Conservation (phyloP, 2,329 filamentous ascomycete species). For the Pestalotiopsis sp. region DNA sequence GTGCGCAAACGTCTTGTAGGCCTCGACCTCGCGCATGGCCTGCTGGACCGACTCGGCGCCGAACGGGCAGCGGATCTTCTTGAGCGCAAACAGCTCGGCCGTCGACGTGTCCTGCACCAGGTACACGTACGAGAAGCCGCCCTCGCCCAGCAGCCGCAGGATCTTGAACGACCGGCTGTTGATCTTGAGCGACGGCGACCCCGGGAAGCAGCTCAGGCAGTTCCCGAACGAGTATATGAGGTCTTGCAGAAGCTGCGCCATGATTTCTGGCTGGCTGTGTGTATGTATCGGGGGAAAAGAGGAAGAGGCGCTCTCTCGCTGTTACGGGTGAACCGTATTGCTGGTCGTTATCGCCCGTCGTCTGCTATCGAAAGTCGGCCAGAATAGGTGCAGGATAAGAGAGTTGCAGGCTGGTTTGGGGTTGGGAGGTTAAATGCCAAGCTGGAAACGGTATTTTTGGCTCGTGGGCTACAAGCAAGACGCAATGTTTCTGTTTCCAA, state of each 20-base stretch:
- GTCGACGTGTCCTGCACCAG: conserved; percentile 89
- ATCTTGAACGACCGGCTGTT: conserved; percentile 97
- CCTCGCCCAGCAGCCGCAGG: conserved; percentile 90
- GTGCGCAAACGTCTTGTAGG: conserved; percentile 86
- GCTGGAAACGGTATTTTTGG: background rate
- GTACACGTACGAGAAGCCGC: conserved; percentile 98
- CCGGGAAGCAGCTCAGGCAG: conserved; percentile 95
- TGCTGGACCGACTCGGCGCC: conserved; percentile 93
- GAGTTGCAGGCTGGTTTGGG: background rate
- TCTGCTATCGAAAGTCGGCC: background rate
- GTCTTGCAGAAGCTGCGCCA: conserved; percentile 87
- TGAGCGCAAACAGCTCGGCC: conserved; percentile 87
- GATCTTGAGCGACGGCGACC: conserved; percentile 91
- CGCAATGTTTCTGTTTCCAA: background rate
- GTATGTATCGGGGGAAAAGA: background rate
- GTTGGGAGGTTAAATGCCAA: background rate
- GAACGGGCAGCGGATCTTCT: conserved; percentile 98
- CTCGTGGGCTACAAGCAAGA: background rate
- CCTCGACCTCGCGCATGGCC: conserved; percentile 96
- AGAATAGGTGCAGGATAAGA: background rate
- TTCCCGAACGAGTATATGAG: conserved; percentile 89
- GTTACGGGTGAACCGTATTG: background rate
- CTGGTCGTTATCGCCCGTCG: background rate
- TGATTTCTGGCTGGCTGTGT: conserved; percentile 36
- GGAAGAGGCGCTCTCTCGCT: background rate